Percentiles rank a stretch among this genome's conserved stretches.
These are phyloP conservation scores for Larix kaempferi DNA, from an alignment of 75 land plant species.

Conservation along the genomic window DNA sequence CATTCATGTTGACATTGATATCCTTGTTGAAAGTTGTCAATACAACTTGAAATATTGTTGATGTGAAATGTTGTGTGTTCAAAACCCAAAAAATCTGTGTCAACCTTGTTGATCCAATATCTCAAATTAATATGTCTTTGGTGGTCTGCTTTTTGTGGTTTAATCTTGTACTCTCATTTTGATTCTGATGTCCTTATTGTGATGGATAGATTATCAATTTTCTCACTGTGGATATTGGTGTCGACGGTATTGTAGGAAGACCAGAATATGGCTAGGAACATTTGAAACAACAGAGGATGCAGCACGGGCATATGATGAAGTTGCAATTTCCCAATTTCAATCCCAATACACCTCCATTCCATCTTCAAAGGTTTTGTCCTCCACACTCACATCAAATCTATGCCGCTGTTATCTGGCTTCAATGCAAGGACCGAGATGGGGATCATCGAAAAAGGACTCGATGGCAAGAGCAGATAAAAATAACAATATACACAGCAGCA, in stretches of 20 bases:
- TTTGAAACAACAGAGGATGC: constrained; percentile 83
- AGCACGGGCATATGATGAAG: constrained; percentile 87
- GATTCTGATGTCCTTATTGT: not conserved
- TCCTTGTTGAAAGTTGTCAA: too few species aligned
- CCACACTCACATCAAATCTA: constrained; percentile 60
- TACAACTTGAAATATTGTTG: too few species aligned
- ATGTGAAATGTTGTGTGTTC: not conserved
- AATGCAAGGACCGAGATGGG: constrained; percentile 24
- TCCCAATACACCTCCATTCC: constrained; percentile 13
- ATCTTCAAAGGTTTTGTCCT: constrained; percentile 47
- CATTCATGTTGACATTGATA: too few species aligned
- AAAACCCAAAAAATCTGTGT: not conserved
- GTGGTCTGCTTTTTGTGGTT: not conserved
- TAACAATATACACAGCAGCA: not conserved
- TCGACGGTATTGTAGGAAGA: constrained; percentile 56
- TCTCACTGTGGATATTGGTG: not conserved
- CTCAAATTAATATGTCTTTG: not conserved
- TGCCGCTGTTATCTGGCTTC: constrained; percentile 51
- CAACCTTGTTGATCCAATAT: not conserved
- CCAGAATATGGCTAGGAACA: constrained; percentile 91
- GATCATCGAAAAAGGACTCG: constrained; percentile 9
- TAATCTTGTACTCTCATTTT: not conserved
- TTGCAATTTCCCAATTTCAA: constrained; percentile 68
- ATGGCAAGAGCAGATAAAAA: not conserved
- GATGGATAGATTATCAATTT: too few species aligned